Base-by-base conservation (phyloP, 306 rosid species). In the Castanopsis chinensis region DNA sequence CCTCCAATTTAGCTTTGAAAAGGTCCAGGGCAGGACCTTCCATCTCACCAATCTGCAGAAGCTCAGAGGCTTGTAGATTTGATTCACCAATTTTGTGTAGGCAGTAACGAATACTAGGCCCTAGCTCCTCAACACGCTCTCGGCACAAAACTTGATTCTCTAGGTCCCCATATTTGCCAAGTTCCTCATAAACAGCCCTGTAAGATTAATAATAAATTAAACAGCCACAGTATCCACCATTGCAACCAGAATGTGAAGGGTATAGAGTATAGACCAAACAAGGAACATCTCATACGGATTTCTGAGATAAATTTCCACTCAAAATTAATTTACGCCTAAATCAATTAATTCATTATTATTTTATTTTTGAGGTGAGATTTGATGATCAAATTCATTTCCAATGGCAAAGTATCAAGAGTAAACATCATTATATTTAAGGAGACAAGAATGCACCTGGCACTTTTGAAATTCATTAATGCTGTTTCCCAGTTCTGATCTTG, bases 21-120 rank as follows among this genome's bases (percentile, higher is more conserved):
- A 93, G 99, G 89, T 93, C 99, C 79, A 95, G 85, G 45, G 99
- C 99, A 74, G 99, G 99, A 77, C 99, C 99, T 95, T 95, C 98
- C 97, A 91, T 88, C 85, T 95, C 99, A 69, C 96, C 99, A 76
- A 95, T 95, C 49, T 93, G 80, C 68, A 95, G 75, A 80, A 95
- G 97, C 80, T 93, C 98, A 72, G 99, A 95, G 81, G 98, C 89
- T 84, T 93, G 98, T 67, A 95, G 82, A 90, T 91, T 91, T 83
- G 98, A 93, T 85, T 90, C 89, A 60, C 97, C 98, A 83, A 93
- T 78, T 88, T 93, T 93, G 88, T 93, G 99, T 63, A 90, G 88
- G 84, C 99, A 95, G 81, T 95, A 95, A 43, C 96, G 85, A 73
- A 95, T 93, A 76, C 99, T 95, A 61, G 99, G 99, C 81, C 93